These are phyloP conservation scores for Ceratobasidium theobromae DNA, from an alignment of 1,284 basidiomycete genomes.

Conservation along the genomic window DNA sequence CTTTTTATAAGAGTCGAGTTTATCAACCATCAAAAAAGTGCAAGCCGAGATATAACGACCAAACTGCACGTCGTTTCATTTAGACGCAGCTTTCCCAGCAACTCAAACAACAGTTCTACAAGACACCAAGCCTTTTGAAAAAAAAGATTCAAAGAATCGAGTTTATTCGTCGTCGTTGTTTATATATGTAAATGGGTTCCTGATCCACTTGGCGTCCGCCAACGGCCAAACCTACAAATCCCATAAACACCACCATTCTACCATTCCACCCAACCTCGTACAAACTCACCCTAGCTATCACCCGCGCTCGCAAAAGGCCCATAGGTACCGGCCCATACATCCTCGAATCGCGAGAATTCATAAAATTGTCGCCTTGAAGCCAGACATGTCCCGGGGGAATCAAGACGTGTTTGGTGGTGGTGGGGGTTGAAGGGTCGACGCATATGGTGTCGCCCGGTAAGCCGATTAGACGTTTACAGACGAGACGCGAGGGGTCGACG, in stretches of 20 bases:
- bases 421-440: slow-evolving; percentile 66
- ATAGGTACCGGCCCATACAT: slow-evolving; percentile 90
- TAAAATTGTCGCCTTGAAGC: slow-evolving; percentile 89
- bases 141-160: not conserved
- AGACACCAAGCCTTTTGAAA: not conserved
- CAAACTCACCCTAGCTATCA: slow-evolving; percentile 66
- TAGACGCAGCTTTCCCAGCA: too few species aligned
- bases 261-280: not conserved
- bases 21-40: too few species aligned
- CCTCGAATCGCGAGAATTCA: slow-evolving; percentile 83
- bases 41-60: too few species aligned
- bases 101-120: not conserved
- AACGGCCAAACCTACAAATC: slow-evolving; percentile 60
- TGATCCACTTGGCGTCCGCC: slow-evolving; percentile 48
- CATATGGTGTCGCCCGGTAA: slow-evolving; percentile 88
- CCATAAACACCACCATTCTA: slow-evolving; percentile 6
- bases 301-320: slow-evolving; percentile 74
- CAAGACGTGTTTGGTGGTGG: slow-evolving; percentile 59
- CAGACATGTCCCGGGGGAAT: slow-evolving; percentile 87
- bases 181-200: slow-evolving; percentile 51
- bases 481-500: slow-evolving; percentile 62
- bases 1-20: too few species aligned
- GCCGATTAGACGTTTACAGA: slow-evolving; percentile 92
- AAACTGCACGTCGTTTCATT: too few species aligned
- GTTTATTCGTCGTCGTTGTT: slow-evolving; percentile 39